Evolutionary conservation across 2,329 filamentous ascomycete genomes (phyloP).

Genomic region (Phyllachora maydis): DNA sequence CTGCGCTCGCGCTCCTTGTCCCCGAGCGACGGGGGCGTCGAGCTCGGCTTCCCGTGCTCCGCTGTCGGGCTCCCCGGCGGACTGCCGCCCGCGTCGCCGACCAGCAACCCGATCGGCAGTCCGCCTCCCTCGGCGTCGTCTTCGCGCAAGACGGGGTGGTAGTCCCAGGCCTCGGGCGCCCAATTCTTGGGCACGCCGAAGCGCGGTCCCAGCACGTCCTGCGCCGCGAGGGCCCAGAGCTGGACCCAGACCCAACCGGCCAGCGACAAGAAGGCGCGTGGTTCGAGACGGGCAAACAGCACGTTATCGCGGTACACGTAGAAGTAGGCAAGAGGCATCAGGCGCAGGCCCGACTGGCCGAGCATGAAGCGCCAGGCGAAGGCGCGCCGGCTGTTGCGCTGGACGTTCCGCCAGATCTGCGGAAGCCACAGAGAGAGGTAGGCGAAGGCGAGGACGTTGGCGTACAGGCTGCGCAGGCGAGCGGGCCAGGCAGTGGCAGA

Average conservation of each 20-base stretch:
- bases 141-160: slow-evolving; percentile 73
- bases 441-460: slow-evolving; percentile 42
- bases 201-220: slow-evolving; percentile 74
- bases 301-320: slow-evolving; percentile 63
- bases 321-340: slow-evolving; percentile 72
- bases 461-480: slow-evolving; percentile 29
- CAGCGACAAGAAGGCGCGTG: slow-evolving; percentile 42
- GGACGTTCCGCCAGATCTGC: slow-evolving; percentile 76
- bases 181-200: slow-evolving; percentile 58
- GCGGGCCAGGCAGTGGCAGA: slow-evolving; percentile 41
- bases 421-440: slow-evolving; percentile 88
- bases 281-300: slow-evolving; percentile 40
- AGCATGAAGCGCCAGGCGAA: slow-evolving; percentile 82
- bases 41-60: slow-evolving; percentile 9
- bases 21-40: neutral
- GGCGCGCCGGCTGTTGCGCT: slow-evolving; percentile 79
- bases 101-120: slow-evolving; percentile 57
- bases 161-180: slow-evolving; percentile 71
- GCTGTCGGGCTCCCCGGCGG: slow-evolving; percentile 10
- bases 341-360: slow-evolving; percentile 60
- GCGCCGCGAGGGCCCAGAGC: slow-evolving; percentile 53
- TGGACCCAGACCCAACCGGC: slow-evolving; percentile 76
- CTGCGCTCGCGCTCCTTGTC: slow-evolving; percentile 6
- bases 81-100: slow-evolving; percentile 2
- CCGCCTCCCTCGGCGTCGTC: slow-evolving; percentile 64